Percentiles rank a stretch among this genome's conserved stretches.
Evolutionary conservation across 805 yeast genomes (phyloP).

Genomic region (Lipomyces mesembrius): DNA sequence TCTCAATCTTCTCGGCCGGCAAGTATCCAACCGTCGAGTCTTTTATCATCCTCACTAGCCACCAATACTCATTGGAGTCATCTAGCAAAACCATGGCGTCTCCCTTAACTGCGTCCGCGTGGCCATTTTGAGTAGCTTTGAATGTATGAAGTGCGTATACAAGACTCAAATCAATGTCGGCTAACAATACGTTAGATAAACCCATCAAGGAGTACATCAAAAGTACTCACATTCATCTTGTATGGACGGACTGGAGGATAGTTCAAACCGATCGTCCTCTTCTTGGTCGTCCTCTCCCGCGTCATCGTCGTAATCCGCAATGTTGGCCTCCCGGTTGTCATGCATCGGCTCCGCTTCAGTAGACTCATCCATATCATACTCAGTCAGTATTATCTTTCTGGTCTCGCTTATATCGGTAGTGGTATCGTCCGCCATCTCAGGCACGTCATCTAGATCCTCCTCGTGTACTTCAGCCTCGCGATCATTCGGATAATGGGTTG

Average conservation of each 20-base stretch:
- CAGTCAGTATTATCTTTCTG: neutral
- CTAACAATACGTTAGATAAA: constrained; percentile 31
- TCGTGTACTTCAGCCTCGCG: constrained; percentile 1
- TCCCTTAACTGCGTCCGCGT: constrained; percentile 76
- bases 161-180: constrained; percentile 79
- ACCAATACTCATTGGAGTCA: constrained; percentile 95
- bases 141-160: constrained; percentile 87
- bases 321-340: neutral
- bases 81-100: constrained; percentile 82
- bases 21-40: constrained; percentile 87
- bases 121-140: constrained; percentile 90
- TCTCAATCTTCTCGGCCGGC: constrained; percentile 94
- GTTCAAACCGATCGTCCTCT: constrained; percentile 47
- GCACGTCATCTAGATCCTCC: constrained; percentile 6
- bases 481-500: constrained; percentile 2
- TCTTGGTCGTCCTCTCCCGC: constrained; percentile 46
- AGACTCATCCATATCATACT: neutral
- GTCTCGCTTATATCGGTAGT: neutral
- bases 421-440: neutral
- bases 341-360: neutral
- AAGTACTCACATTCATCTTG: constrained; percentile 48
- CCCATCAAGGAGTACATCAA: neutral
- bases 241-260: constrained; percentile 70
- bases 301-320: constrained; percentile 43
- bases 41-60: constrained; percentile 70